Base-by-base conservation (phyloP, 371 early-diverging fungal species). In the Lichtheimia corymbifera region DNA sequence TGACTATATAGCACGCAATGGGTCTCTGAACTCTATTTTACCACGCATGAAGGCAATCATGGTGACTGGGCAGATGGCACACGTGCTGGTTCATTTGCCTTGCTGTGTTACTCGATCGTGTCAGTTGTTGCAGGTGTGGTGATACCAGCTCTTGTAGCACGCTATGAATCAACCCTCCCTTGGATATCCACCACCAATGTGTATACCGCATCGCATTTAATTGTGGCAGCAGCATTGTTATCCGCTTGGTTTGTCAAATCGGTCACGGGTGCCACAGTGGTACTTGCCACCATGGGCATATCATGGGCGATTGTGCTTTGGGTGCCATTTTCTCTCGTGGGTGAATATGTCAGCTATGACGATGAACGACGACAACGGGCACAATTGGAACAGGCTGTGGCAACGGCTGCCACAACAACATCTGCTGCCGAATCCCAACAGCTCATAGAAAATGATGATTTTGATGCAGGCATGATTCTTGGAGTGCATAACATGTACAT, bases 401-500 rank as follows among this genome's bases (percentile, higher is more conserved):
- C 35, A 35, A 49, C 41, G 17, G 40, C 41, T 20, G 18, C 41
- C 6, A 22, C 49, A 1, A 44, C n/a, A 50, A 56, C 14, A 25
- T 59, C 7, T 25, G 53, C n/a, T 27, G 42, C 11, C 35, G 61
- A 69, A 41, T 51, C 60, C 22, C 71, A 73, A 44, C 65, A 73
- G n/a, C n/a, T n/a, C n/a, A n/a, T n/a, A 43, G 79, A 79, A 28
- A 59, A 61, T 2, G 58, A 63, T 40, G 81, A 81, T 14, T 81
- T 81, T 60, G 81, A 81, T 59, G 83, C 86, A 0, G 93, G 93
- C 5, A 79, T 89, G 72, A 83, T 91, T 4, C 68, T 93, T 7
- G 94, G 93, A 1, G 89, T 93, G 13, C 91, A 91, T 63, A 93
- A 93, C 65, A 84, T 92, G 75, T 92, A 90, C 59, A 87, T 93